Evolutionary conservation across 129 eudicot genomes (phyloP).

Genomic region (Gnaphalium uliginosum): DNA sequence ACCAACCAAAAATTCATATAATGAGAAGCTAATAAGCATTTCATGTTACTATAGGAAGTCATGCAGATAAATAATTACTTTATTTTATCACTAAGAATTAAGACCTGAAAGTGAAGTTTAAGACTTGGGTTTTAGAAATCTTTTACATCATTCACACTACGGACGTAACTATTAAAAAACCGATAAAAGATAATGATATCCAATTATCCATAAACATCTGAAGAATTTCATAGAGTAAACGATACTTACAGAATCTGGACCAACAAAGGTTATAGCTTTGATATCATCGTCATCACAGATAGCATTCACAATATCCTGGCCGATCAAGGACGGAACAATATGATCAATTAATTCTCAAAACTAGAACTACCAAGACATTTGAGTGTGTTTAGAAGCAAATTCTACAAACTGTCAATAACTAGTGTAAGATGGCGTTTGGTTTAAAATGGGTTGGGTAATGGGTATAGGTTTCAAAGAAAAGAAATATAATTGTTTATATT

Average conservation of each 20-base stretch:
- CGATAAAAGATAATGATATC: slow-evolving; percentile 13
- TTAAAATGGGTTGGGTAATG: not conserved
- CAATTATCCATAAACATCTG: slow-evolving; percentile 2
- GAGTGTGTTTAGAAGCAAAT: slow-evolving; percentile 23
- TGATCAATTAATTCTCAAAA: slow-evolving; percentile 27
- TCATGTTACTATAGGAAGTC: not conserved
- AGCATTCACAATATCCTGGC: slow-evolving; percentile 83
- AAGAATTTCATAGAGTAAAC: slow-evolving; percentile 20
- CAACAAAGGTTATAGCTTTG: slow-evolving; percentile 89
- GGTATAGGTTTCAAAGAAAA: not conserved
- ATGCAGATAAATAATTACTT: slow-evolving; percentile 2
- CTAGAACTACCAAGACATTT: slow-evolving; percentile 4
- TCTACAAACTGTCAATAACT: slow-evolving; percentile 21
- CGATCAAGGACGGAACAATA: slow-evolving; percentile 21
- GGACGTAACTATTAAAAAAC: not conserved
- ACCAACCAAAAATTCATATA: slow-evolving; percentile 6
- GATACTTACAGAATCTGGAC: slow-evolving; percentile 79
- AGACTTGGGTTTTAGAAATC: not conserved
- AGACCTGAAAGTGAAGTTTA: not conserved
- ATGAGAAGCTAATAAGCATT: not conserved
- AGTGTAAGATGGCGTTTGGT: not conserved
- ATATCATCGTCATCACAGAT: slow-evolving; percentile 93
- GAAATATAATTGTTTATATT: no score
- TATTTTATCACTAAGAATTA: not conserved
- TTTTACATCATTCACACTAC: slow-evolving; percentile 5